A percentile compares a stretch with the other conserved stretches of the same genome.
Evolutionary conservation across 1,139 yeast species (phyloP).

Genomic region (Lodderomyces theae): DNA sequence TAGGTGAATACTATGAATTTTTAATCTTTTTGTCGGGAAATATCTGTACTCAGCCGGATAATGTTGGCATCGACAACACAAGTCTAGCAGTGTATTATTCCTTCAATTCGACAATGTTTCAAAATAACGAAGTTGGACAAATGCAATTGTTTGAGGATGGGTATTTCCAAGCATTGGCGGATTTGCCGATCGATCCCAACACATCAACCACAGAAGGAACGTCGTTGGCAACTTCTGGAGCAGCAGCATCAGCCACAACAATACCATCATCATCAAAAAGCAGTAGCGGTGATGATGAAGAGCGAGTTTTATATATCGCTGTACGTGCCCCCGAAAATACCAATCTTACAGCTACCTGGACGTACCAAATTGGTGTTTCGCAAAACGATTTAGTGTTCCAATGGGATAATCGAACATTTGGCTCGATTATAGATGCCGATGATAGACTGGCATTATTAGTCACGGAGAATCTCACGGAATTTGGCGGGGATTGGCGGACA

Average conservation of each 20-base stretch:
- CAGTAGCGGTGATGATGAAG: slow-evolving; percentile 10
- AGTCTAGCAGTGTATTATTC: slow-evolving; percentile 51
- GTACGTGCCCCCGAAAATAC: slow-evolving; percentile 46
- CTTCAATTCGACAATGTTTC: slow-evolving; percentile 42
- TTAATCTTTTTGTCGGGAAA: slow-evolving; percentile 61
- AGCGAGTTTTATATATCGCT: slow-evolving; percentile 43
- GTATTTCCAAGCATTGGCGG: slow-evolving; percentile 55
- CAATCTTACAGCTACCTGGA: slow-evolving; percentile 44
- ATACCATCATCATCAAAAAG: slow-evolving; percentile 3
- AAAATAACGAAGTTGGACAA: slow-evolving; percentile 27
- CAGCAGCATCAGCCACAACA: not conserved
- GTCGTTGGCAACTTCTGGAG: too few species aligned
- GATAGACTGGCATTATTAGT: slow-evolving; percentile 65
- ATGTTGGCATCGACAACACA: slow-evolving; percentile 26
- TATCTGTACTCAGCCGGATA: slow-evolving; percentile 49
- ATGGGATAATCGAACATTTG: slow-evolving; percentile 63
- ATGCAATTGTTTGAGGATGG: slow-evolving; percentile 44
- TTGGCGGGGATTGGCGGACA: slow-evolving; percentile 15
- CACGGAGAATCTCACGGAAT: slow-evolving; percentile 54
- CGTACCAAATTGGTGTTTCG: slow-evolving; percentile 68
- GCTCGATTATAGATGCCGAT: slow-evolving; percentile 71
- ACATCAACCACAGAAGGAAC: not conserved
- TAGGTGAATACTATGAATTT: slow-evolving; percentile 50
- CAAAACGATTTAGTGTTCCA: slow-evolving; percentile 64
- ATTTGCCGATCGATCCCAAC: slow-evolving; percentile 17